These are phyloP conservation scores for Groenewaldozyma tartarivorans DNA, from an alignment of 805 yeast species.

Conservation along the genomic window DNA sequence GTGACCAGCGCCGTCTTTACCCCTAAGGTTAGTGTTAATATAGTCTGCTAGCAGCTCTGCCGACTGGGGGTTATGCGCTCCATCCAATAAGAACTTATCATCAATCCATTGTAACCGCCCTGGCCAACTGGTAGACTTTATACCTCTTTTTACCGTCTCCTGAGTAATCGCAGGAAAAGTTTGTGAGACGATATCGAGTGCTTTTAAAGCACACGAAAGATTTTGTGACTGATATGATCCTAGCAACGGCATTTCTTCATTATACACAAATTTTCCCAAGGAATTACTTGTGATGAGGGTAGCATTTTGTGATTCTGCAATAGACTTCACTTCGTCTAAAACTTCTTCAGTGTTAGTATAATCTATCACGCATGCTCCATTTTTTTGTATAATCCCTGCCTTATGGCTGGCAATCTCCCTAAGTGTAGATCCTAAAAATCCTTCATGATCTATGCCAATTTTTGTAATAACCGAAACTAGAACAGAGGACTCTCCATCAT, in stretches of 20 bases:
- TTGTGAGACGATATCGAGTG: constrained; percentile 33
- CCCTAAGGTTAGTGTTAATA: constrained; percentile 28
- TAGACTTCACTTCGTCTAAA: constrained; percentile 34
- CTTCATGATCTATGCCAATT: constrained; percentile 80
- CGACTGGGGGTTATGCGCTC: constrained; percentile 87
- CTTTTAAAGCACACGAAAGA: constrained; percentile 54
- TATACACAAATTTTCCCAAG: neutral
- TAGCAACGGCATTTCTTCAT: constrained; percentile 39
- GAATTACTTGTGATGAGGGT: neutral
- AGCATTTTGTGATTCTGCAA: constrained; percentile 25
- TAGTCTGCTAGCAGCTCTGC: constrained; percentile 60
- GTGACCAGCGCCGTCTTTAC: constrained; percentile 20
- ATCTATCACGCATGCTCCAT: constrained; percentile 61
- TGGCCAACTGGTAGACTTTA: constrained; percentile 62
- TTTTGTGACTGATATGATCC: constrained; percentile 72
- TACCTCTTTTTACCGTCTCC: constrained; percentile 39
- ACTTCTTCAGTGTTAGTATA: constrained; percentile 50
- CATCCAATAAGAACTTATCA: constrained; percentile 55
- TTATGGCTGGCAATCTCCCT: constrained; percentile 64
- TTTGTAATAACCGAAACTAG: constrained; percentile 69
- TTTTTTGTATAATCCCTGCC: constrained; percentile 71
- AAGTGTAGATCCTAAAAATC: constrained; percentile 59
- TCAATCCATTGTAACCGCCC: constrained; percentile 65
- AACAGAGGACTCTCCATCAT: constrained; percentile 29
- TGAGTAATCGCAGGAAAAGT: constrained; percentile 25